phyloP scores from a whole-genome alignment of 306 rosid genomes.

The Casuarina cunninghamiana region DNA sequence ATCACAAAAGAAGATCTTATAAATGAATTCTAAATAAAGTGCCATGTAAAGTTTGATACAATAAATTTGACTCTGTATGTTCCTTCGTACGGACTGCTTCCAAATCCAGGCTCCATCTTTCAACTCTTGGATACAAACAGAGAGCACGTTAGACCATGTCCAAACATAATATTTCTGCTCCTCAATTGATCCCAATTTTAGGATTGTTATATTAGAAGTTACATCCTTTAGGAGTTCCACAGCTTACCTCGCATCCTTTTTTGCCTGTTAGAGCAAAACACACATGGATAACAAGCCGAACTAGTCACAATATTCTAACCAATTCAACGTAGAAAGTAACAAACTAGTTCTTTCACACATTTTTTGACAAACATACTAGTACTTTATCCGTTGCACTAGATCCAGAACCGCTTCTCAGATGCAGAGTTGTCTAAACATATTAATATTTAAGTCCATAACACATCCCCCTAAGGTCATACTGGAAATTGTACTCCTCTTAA shows the following conservation, averaged over 20 bases:
- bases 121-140: conserved; percentile 69
- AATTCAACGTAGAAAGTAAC: not conserved
- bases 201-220: conserved; percentile 55
- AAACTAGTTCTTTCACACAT: not conserved
- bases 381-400: not conserved
- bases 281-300: not conserved
- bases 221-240: conserved; percentile 68
- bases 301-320: conserved; percentile 9
- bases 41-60: too few species aligned
- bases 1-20: too few species aligned
- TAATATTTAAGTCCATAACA: not conserved
- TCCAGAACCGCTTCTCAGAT: not conserved
- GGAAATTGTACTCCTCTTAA: not conserved
- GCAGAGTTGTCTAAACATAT: not conserved
- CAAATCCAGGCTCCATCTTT: conserved; percentile 77
- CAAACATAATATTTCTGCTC: conserved; percentile 66
- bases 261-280: conserved; percentile 54
- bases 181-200: conserved; percentile 62
- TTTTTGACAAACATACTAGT: not conserved
- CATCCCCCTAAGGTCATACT: not conserved
- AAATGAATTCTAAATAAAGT: too few species aligned
- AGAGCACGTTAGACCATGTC: conserved; percentile 61
- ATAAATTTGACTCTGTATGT: conserved; percentile 46
- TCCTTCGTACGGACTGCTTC: conserved; percentile 59
- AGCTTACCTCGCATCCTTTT: conserved; percentile 64